Evolutionary conservation across 2,329 filamentous ascomycete genomes (phyloP).

Genomic region (Sclerotinia spermophila): DNA sequence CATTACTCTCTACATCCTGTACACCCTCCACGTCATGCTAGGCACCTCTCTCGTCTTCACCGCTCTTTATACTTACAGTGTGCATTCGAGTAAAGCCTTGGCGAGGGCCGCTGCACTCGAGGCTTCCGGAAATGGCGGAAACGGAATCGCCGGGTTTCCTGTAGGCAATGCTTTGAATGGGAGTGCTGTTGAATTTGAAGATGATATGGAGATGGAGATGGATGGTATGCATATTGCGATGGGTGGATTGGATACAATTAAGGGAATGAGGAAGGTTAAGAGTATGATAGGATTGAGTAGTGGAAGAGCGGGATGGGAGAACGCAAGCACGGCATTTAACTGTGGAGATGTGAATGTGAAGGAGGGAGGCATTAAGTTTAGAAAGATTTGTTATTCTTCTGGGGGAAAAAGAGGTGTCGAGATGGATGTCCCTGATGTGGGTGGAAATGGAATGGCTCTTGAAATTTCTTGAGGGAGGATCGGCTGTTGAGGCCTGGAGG

Average conservation of each 20-base stretch:
- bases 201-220: neutral
- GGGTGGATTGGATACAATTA: neutral
- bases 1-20: conserved; percentile 16
- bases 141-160: neutral
- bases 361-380: neutral
- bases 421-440: neutral
- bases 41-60: conserved; percentile 17
- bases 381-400: conserved; percentile 15
- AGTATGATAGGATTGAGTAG: neutral
- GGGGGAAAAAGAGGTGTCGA: too few relatives aligned
- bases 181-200: neutral
- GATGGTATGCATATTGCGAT: neutral
- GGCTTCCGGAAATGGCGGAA: neutral
- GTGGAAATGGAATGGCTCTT: neutral
- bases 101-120: conserved; percentile 1
- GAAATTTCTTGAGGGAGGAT: neutral
- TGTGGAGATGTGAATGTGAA: neutral
- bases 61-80: conserved; percentile 11
- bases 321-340: neutral
- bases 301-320: neutral
- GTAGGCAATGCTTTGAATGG: neutral
- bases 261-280: neutral
- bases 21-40: conserved; percentile 16
- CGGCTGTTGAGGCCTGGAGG: neutral
- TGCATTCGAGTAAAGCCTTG: conserved; percentile 16